These are phyloP conservation scores for Polytrichum commune DNA, from an alignment of 225 moss, liverwort and hornwort genomes.

Conservation along the genomic window DNA sequence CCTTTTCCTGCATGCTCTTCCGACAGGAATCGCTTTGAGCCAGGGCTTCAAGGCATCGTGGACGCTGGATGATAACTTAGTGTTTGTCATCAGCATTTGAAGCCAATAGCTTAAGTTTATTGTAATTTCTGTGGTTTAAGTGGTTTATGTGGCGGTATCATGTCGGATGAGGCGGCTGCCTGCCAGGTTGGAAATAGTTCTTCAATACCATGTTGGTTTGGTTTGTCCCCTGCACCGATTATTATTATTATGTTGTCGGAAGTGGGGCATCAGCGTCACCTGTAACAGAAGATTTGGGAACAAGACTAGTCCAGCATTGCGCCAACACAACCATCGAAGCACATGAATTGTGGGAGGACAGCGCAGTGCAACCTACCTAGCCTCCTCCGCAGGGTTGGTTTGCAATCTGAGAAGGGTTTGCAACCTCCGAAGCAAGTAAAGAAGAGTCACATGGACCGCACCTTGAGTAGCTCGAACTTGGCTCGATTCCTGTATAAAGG, in stretches of 20 bases:
- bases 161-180: too few species aligned
- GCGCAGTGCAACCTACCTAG: constrained; percentile 13
- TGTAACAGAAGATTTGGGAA: not conserved
- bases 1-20: too few species aligned
- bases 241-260: constrained; percentile 17
- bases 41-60: too few species aligned
- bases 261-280: not conserved
- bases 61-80: too few species aligned
- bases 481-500: constrained; percentile 39
- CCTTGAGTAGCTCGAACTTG: constrained; percentile 39
- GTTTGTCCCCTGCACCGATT: constrained; percentile 14
- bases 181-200: too few species aligned
- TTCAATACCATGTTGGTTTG: too few species aligned
- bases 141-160: too few species aligned
- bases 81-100: too few species aligned
- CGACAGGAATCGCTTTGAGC: too few species aligned
- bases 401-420: constrained; percentile 38
- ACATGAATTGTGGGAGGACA: constrained; percentile 15
- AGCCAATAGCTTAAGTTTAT: too few species aligned
- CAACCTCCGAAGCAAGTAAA: constrained; percentile 36
- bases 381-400: constrained; percentile 21
- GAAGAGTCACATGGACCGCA: constrained; percentile 49
- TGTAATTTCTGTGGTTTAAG: too few species aligned
- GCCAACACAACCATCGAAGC: constrained; percentile 14
- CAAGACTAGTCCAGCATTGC: constrained; percentile 19